Percentiles rank a stretch among this genome's conserved stretches.
Evolutionary conservation across 495 filamentous ascomycete species (phyloP).

Genomic region (Xylona heveae): DNA sequence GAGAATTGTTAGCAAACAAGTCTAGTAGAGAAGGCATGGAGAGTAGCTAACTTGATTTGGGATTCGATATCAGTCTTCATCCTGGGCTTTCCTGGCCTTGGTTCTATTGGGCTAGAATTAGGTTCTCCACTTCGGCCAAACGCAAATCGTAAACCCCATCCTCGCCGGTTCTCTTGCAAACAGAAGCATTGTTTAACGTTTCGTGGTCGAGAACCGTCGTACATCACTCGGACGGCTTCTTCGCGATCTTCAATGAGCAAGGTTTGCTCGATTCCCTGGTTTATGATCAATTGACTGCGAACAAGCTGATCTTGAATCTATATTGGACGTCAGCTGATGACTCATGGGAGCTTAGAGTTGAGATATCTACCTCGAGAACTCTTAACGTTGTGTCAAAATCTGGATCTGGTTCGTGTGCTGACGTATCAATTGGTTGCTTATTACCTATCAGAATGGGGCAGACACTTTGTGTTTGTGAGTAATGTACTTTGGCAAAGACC

Average conservation of each 20-base stretch:
- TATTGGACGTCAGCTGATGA: conserved; percentile 3
- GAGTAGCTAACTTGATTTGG: conserved; percentile 30
- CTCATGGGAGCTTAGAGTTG: background rate
- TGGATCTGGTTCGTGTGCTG: conserved; percentile 47
- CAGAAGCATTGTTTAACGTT: conserved; percentile 56
- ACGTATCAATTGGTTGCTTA: conserved; percentile 33
- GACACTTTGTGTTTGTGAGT: conserved; percentile 14
- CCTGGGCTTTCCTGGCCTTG: conserved; percentile 29
- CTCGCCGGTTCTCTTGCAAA: conserved; percentile 31
- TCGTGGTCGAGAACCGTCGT: conserved; percentile 30
- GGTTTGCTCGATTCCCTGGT: conserved; percentile 62
- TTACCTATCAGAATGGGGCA: conserved; percentile 47
- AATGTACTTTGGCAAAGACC: background rate
- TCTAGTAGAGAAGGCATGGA: conserved; percentile 1
- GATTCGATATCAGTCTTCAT: conserved; percentile 64
- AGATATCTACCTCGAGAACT: conserved; percentile 35
- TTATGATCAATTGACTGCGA: conserved; percentile 64
- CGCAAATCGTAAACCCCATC: conserved; percentile 41
- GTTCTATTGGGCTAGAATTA: conserved; percentile 31
- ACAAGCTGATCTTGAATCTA: conserved; percentile 63
- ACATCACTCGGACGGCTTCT: conserved; percentile 49
- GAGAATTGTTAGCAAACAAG: background rate
- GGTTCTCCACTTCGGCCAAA: conserved; percentile 27
- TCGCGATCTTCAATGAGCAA: conserved; percentile 47
- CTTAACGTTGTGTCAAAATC: conserved; percentile 57